phyloP scores from a whole-genome alignment of 371 early-diverging fungal species.

The Rhizoclosmatium hyalinum region DNA sequence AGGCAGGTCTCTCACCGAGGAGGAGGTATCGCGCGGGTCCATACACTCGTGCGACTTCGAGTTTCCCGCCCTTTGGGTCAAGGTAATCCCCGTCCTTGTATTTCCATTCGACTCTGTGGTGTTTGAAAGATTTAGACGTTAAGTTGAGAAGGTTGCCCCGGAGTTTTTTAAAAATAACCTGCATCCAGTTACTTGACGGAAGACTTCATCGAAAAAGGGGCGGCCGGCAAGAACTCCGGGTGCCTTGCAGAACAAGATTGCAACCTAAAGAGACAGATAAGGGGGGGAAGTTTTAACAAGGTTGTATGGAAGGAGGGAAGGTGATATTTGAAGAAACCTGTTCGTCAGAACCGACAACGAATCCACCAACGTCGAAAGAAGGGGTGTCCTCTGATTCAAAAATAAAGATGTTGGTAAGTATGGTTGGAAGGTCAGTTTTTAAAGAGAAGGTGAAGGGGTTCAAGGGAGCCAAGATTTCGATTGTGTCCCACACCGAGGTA shows the following conservation, averaged over 20 bases:
- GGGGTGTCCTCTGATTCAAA: constrained; percentile 86
- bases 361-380: constrained; percentile 96
- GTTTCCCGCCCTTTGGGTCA: constrained; percentile 59
- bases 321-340: constrained; percentile 46
- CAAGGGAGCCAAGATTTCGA: too few relatives aligned
- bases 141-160: too few relatives aligned
- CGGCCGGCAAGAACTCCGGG: constrained; percentile 93
- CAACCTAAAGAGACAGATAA: constrained; percentile 39
- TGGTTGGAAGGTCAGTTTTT: not conserved
- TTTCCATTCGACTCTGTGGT: constrained; percentile 83
- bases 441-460: too few relatives aligned
- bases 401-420: not conserved
- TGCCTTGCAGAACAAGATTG: constrained; percentile 88
- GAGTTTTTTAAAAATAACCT: constrained; percentile 51
- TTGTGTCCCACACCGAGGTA: too few relatives aligned
- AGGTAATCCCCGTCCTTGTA: constrained; percentile 80
- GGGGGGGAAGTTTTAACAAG: too few relatives aligned
- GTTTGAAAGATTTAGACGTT: not conserved
- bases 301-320: too few relatives aligned
- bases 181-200: constrained; percentile 82
- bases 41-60: constrained; percentile 80
- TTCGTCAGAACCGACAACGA: constrained; percentile 90
- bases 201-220: constrained; percentile 95
- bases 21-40: constrained; percentile 87
- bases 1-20: constrained; percentile 92